phyloP scores from a whole-genome alignment of 179 eudicot species.

The Silene noctiflora region DNA sequence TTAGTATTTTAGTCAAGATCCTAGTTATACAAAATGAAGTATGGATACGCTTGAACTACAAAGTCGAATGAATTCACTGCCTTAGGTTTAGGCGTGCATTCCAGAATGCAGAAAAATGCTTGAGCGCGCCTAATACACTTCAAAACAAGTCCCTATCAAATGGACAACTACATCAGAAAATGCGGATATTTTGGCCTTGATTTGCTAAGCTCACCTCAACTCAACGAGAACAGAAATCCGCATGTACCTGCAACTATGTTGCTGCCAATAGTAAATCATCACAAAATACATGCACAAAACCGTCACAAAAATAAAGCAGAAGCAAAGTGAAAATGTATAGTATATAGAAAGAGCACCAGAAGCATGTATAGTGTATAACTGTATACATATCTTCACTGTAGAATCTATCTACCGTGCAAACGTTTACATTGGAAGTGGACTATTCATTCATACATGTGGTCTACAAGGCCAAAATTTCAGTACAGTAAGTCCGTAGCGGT shows the following conservation, averaged over 20 bases:
- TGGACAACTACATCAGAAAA: no score
- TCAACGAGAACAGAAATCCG: not conserved
- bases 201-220: no score
- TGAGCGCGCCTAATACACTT: not conserved
- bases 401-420: conserved; percentile 4
- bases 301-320: not conserved
- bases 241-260: not conserved
- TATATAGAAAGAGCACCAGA: no score
- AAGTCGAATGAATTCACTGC: not conserved
- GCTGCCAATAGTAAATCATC: not conserved
- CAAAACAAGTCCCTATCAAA: no score
- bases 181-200: no score
- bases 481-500: not conserved
- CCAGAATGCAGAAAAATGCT: not conserved
- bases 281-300: not conserved
- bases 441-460: not conserved
- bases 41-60: not conserved
- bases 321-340: not conserved
- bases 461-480: not conserved
- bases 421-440: not conserved
- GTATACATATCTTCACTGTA: not conserved
- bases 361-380: not conserved
- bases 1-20: not conserved
- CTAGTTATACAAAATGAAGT: not conserved
- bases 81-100: not conserved